These are phyloP conservation scores for Onygenales sp. DNA, from an alignment of 2,329 filamentous ascomycete genomes.

Conservation along the genomic window DNA sequence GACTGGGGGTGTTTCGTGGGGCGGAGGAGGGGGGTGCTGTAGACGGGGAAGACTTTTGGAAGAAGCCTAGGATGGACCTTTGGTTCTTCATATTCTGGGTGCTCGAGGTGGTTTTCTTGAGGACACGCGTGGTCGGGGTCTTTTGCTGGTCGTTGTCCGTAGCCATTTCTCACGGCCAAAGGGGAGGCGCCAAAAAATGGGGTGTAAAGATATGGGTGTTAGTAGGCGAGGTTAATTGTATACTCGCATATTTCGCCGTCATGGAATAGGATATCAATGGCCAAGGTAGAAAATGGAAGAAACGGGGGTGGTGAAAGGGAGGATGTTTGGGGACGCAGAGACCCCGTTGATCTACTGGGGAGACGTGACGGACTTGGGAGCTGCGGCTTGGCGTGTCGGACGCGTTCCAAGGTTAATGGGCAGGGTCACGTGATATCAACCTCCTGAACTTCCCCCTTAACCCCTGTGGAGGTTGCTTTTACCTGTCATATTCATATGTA, in stretches of 20 bases:
- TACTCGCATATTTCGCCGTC: not conserved
- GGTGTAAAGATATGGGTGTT: not conserved
- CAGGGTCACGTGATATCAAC: slow-evolving; percentile 6
- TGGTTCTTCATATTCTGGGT: slow-evolving; percentile 49
- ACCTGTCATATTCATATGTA: too few species aligned
- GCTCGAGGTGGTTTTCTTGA: slow-evolving; percentile 24
- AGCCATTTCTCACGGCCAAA: not conserved
- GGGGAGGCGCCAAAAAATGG: not conserved
- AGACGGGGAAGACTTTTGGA: slow-evolving; percentile 50
- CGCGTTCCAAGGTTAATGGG: slow-evolving; percentile 34
- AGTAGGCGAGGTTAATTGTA: not conserved
- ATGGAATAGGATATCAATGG: not conserved
- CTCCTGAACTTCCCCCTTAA: too few species aligned
- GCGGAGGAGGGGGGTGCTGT: slow-evolving; percentile 23
- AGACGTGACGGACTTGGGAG: slow-evolving; percentile 16
- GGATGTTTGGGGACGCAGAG: not conserved
- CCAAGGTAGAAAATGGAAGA: not conserved
- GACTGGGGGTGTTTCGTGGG: slow-evolving; percentile 11
- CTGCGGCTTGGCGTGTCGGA: slow-evolving; percentile 21
- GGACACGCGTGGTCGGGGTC: slow-evolving; percentile 5
- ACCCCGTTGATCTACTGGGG: not conserved
- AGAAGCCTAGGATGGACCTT: slow-evolving; percentile 69
- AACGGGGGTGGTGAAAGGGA: not conserved
- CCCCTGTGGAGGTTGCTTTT: too few species aligned
- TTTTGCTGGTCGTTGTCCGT: slow-evolving; percentile 1